Evolutionary conservation across 306 rosid genomes (phyloP).

Genomic region (Carpinus viminea): DNA sequence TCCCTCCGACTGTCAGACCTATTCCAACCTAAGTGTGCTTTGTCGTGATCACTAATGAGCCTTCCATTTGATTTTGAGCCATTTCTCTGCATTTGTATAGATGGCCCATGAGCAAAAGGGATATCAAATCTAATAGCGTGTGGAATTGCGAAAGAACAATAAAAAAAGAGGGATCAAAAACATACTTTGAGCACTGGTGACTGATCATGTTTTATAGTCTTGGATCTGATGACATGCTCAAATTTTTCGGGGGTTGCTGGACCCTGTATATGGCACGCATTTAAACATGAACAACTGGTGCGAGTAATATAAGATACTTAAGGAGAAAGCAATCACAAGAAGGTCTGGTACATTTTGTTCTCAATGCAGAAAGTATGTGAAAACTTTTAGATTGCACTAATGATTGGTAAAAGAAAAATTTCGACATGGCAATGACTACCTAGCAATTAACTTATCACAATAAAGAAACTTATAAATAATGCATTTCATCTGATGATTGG

Average conservation of each 20-base stretch:
- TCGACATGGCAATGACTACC: background rate
- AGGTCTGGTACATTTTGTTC: background rate
- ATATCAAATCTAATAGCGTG: background rate
- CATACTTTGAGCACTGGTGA: conserved; percentile 49
- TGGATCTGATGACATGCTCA: conserved; percentile 58
- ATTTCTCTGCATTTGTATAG: conserved; percentile 52
- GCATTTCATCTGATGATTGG: background rate
- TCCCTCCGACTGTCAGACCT: conserved; percentile 26
- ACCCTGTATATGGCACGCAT: conserved; percentile 41
- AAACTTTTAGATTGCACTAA: background rate
- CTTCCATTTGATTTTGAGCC: conserved; percentile 50
- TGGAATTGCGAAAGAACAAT: background rate
- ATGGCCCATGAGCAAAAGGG: conserved; percentile 3
- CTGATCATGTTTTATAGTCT: conserved; percentile 59
- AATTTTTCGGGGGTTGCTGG: conserved; percentile 88
- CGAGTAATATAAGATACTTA: background rate
- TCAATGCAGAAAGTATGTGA: background rate
- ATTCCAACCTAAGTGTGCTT: conserved; percentile 19
- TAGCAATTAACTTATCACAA: background rate
- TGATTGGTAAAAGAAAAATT: background rate
- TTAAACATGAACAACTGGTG: background rate
- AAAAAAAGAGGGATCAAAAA: background rate
- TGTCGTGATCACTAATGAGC: conserved; percentile 28
- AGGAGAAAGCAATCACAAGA: background rate
- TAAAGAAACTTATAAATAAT: background rate